Evolutionary conservation across 2,329 filamentous ascomycete species (phyloP).

Genomic region (Penicillium sp.): DNA sequence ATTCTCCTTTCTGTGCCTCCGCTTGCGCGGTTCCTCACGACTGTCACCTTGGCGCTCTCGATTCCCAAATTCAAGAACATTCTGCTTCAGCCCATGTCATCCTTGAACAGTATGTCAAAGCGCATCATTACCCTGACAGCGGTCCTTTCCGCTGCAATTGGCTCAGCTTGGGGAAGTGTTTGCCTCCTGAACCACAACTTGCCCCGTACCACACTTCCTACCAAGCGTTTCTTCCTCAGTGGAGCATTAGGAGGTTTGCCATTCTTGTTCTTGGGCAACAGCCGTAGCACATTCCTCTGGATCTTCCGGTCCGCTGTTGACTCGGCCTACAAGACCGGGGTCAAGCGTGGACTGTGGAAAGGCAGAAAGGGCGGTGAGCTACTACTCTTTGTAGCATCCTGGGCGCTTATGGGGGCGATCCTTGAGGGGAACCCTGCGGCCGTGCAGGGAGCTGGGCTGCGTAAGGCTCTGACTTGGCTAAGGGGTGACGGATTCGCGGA

Average conservation of each 20-base stretch:
- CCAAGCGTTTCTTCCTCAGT: slow-evolving; percentile 84
- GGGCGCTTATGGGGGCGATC: slow-evolving; percentile 74
- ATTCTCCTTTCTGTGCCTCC: slow-evolving; percentile 80
- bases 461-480: slow-evolving; percentile 72
- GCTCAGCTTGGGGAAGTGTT: slow-evolving; percentile 81
- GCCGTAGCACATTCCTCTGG: slow-evolving; percentile 71
- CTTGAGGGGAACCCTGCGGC: slow-evolving; percentile 71
- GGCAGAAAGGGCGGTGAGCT: slow-evolving; percentile 81
- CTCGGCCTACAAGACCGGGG: slow-evolving; percentile 87
- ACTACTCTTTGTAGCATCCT: slow-evolving; percentile 73
- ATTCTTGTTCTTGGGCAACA: slow-evolving; percentile 68
- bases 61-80: slow-evolving; percentile 67
- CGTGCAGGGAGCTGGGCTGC: slow-evolving; percentile 64
- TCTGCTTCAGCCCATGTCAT: slow-evolving; percentile 66
- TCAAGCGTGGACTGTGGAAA: slow-evolving; percentile 84
- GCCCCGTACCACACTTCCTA: slow-evolving; percentile 71
- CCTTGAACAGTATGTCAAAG: slow-evolving; percentile 65
- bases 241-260: slow-evolving; percentile 76
- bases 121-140: slow-evolving; percentile 71
- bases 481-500: slow-evolving; percentile 75
- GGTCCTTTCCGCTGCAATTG: slow-evolving; percentile 79
- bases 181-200: slow-evolving; percentile 84
- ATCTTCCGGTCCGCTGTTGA: slow-evolving; percentile 75
- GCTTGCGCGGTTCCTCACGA: slow-evolving; percentile 67
- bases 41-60: slow-evolving; percentile 67